Percentiles rank a stretch among this genome's conserved stretches.
These are phyloP conservation scores for Leccinellum albellum DNA, from an alignment of 768 basidiomycete genomes.

Conservation along the genomic window DNA sequence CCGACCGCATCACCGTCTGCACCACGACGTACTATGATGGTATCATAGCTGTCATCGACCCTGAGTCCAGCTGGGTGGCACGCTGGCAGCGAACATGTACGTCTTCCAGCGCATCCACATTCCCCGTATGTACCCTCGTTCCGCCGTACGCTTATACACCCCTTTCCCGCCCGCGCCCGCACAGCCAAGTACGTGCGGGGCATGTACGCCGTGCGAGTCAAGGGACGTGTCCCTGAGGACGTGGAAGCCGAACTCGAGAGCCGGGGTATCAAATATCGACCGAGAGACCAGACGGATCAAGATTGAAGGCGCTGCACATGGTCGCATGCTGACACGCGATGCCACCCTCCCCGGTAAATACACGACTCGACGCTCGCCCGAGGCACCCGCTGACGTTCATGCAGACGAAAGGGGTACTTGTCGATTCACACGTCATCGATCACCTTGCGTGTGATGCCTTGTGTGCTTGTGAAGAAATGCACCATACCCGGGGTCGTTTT, in stretches of 20 bases:
- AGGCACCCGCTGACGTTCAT: not conserved
- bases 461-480: conserved; percentile 4
- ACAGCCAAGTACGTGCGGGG: conserved; percentile 87
- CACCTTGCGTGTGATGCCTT: conserved; percentile 3
- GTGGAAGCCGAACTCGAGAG: conserved; percentile 76
- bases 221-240: conserved; percentile 80
- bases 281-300: conserved; percentile 74
- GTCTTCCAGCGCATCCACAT: conserved; percentile 28
- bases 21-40: conserved; percentile 95
- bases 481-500: not conserved
- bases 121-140: not conserved
- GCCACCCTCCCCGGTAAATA: not conserved
- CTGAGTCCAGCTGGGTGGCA: conserved; percentile 91
- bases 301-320: conserved; percentile 40
- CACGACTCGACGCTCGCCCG: not conserved
- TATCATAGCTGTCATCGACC: conserved; percentile 80
- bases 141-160: conserved; percentile 2
- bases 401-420: not conserved
- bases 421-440: conserved; percentile 15
- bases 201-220: conserved; percentile 90
- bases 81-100: conserved; percentile 92
- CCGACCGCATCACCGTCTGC: conserved; percentile 78
- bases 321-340: not conserved
- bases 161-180: not conserved
- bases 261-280: conserved; percentile 80